Conservation (phyloP, 2,329 filamentous ascomycete genomes). For the Trichoderma koningii region DNA sequence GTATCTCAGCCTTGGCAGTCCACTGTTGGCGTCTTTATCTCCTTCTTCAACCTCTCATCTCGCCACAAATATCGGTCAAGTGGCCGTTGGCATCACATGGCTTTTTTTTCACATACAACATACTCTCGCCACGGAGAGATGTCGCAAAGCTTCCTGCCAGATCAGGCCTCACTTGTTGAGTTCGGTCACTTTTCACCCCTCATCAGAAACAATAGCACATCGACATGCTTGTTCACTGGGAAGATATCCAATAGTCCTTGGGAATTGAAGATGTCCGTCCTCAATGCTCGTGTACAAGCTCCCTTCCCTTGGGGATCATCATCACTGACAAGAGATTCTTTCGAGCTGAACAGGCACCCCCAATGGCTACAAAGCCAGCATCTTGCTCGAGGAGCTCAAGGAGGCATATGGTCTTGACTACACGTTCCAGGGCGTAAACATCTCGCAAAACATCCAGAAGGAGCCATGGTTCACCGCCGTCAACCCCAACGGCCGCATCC, state of each 20-base stretch:
- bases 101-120: neutral
- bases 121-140: neutral
- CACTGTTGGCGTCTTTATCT: neutral
- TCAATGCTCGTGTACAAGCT: neutral
- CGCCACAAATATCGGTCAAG: neutral
- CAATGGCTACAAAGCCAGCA: slow-evolving; percentile 59
- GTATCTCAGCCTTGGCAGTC: neutral
- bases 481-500: slow-evolving; percentile 66
- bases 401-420: slow-evolving; percentile 65
- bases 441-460: slow-evolving; percentile 64
- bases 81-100: slow-evolving; percentile 19
- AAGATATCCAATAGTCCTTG: neutral
- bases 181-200: neutral
- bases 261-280: neutral
- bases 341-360: slow-evolving; percentile 44
- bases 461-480: slow-evolving; percentile 65
- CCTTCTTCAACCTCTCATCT: slow-evolving; percentile 2
- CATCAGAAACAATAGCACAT: neutral
- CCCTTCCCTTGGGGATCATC: slow-evolving; percentile 3
- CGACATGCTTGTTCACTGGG: neutral
- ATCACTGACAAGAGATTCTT: slow-evolving; percentile 17
- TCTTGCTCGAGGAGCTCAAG: slow-evolving; percentile 67
- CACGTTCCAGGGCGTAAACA: slow-evolving; percentile 61
- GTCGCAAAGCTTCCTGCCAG: neutral
- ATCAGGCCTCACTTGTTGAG: neutral